phyloP scores from a whole-genome alignment of 2,329 filamentous ascomycete genomes.

The Epichloe elymi region DNA sequence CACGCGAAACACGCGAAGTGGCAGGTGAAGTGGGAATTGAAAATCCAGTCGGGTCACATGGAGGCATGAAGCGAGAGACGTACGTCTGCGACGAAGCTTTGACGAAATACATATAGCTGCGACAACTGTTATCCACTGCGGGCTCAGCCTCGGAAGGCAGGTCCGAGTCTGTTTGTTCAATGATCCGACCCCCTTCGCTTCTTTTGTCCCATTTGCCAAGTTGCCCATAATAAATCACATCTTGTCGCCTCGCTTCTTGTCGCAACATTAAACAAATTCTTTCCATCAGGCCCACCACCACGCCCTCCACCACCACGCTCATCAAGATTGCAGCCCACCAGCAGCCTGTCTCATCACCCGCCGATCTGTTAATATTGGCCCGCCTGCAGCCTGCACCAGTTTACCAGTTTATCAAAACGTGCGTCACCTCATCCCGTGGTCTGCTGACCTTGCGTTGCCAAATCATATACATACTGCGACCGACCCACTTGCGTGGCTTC shows the following conservation, averaged over 20 bases:
- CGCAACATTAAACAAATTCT: background rate
- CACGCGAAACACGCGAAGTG: background rate
- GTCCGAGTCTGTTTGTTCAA: background rate
- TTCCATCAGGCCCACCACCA: background rate
- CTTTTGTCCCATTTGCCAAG: too few relatives aligned
- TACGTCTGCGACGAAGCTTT: background rate
- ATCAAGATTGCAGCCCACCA: background rate
- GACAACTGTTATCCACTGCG: background rate
- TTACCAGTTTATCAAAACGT: too few relatives aligned
- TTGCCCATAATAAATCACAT: background rate
- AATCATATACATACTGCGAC: background rate
- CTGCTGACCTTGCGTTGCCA: too few relatives aligned
- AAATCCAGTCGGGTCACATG: constrained; percentile 3
- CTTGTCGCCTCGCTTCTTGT: background rate
- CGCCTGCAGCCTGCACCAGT: background rate
- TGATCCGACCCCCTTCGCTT: too few relatives aligned
- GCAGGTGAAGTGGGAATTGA: background rate
- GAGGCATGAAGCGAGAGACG: background rate
- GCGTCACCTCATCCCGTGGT: too few relatives aligned
- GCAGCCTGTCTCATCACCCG: background rate
- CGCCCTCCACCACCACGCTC: background rate
- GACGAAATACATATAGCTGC: too few relatives aligned
- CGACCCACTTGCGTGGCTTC: background rate
- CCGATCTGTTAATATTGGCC: background rate
- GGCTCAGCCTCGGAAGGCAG: background rate